Evolutionary conservation across 352 stramenopile species (phyloP).

Genomic region (Pythium scleroteichum): DNA sequence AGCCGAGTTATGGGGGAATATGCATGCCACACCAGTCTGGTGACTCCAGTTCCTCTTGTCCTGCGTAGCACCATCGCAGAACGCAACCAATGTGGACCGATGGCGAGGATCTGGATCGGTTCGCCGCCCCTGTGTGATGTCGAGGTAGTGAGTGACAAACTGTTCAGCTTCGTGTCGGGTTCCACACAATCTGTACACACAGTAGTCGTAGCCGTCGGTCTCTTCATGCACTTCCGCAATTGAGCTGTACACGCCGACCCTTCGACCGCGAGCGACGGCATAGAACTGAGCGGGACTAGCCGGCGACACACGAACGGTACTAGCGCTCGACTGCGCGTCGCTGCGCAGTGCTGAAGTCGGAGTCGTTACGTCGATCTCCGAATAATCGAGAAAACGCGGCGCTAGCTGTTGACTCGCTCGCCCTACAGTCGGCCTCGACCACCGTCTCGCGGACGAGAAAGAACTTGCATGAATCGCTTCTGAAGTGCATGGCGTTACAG

Average conservation of each 20-base stretch:
- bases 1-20: constrained; percentile 56
- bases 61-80: constrained; percentile 69
- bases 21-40: constrained; percentile 41
- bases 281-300: constrained; percentile 26
- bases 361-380: background rate
- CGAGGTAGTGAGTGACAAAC: constrained; percentile 41
- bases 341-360: background rate
- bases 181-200: constrained; percentile 34
- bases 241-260: constrained; percentile 48
- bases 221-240: constrained; percentile 37
- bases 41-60: constrained; percentile 51
- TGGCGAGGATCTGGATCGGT: constrained; percentile 48
- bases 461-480: no score
- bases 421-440: background rate
- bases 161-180: constrained; percentile 44
- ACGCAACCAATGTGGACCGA: constrained; percentile 53
- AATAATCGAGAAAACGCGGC: constrained; percentile 7
- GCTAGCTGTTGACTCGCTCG: constrained; percentile 5
- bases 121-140: constrained; percentile 1
- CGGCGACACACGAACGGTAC: constrained; percentile 6
- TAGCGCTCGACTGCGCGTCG: background rate
- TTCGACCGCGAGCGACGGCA: constrained; percentile 45
- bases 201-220: constrained; percentile 12
- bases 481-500: background rate
- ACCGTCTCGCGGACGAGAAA: no score